Evolutionary conservation across 73 alveolate genomes (phyloP).

Genomic region (Stentor coeruleus): DNA sequence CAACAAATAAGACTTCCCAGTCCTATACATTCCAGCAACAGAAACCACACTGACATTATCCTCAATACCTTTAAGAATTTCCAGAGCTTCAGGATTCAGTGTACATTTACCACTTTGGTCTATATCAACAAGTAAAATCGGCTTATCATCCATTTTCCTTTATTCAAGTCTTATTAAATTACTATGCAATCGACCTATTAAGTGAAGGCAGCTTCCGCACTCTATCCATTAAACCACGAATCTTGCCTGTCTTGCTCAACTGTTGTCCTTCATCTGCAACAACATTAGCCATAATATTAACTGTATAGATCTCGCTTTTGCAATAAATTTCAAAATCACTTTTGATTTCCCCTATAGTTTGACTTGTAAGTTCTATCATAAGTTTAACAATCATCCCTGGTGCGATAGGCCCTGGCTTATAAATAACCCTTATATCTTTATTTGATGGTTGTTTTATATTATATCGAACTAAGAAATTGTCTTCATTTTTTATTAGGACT

Average conservation of each 20-base stretch:
- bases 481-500: not conserved
- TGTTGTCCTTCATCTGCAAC: not conserved
- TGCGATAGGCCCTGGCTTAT: constrained; percentile 2
- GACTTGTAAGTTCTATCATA: not conserved
- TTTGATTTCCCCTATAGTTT: not conserved
- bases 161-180: constrained; percentile 27
- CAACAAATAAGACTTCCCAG: constrained; percentile 87
- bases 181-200: not conserved
- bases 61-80: constrained; percentile 46
- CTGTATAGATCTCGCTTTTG: not conserved
- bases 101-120: constrained; percentile 54
- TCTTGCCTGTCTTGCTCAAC: not conserved
- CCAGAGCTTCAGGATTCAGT: constrained; percentile 51
- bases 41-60: constrained; percentile 60
- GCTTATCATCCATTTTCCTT: constrained; percentile 62
- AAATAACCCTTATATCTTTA: not conserved
- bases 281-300: not conserved
- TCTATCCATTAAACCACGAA: not conserved
- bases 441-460: not conserved
- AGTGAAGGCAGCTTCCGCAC: not conserved
- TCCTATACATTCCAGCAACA: constrained; percentile 90
- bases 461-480: not conserved
- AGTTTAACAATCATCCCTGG: not conserved
- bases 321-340: not conserved
- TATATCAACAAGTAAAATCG: constrained; percentile 51